Evolutionary conservation across 345 rosid genomes (phyloP), one percentile per base, ranked within the genome.

Genomic region (Barbarea vulgaris): DNA sequence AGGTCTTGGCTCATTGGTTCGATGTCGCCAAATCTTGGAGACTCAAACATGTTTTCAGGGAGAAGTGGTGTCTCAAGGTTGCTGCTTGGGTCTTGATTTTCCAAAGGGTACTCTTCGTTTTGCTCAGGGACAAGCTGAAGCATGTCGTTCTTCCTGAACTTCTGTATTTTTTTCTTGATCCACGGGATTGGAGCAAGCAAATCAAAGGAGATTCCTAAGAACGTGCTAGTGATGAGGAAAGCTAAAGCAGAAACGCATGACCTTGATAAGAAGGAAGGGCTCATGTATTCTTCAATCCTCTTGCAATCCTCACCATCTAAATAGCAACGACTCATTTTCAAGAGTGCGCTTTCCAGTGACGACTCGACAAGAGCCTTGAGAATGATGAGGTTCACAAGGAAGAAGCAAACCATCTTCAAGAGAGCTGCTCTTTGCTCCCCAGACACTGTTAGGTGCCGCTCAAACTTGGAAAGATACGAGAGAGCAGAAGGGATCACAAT

Each of bases 221-320:
- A 90, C n/a, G 97, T 88, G 84, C 99, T 83, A 42, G 93, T 82
- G 77, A 95, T 95, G 67, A 92, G 85, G 82, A 95, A 95, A 39
- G 98, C 99, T 36, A 92, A 85, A 57, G 99, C 87, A 67, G 99
- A 95, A 58, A 95, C 92, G 79, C 99, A 92, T 3, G 97, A 90
- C 64, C 91, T 90, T 28, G 97, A 90, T 57, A 95, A 74, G 81
- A 95, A 90, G 44, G 99, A 95, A 11, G 97, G 89, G 42, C 93
- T 92, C 92, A 92, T 85, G 82, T 95, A 95, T 81, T 95, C 90
- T 85, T 95, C 97, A 28, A 95, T 95, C 82, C 87, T 86, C 84
- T 87, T 95, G 89, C 99, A 92, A 79, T 95, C 97, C 84, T 95
- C 97, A 54, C 99, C 99, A 34, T 94, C 97, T 82, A 94, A 73